phyloP scores from a whole-genome alignment of 257 asterid genomes.

The Solanum clarkiae region DNA sequence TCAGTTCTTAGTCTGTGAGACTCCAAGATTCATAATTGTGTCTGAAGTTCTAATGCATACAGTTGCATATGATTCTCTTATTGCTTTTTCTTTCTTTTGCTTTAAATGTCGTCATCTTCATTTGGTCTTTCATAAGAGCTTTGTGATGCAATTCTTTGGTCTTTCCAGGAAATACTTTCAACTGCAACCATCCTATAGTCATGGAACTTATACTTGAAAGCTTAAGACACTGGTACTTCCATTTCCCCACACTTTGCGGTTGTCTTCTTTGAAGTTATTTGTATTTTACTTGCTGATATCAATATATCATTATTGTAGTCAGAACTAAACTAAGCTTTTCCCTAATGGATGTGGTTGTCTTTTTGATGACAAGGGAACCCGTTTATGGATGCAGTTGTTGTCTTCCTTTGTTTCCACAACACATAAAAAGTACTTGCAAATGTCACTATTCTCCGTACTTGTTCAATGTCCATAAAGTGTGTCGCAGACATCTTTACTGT shows the following conservation, averaged over 20 bases:
- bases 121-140: background rate
- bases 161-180: constrained; percentile 78
- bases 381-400: background rate
- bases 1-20: background rate
- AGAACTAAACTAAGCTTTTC: background rate
- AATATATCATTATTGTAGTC: background rate
- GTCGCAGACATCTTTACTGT: background rate
- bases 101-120: background rate
- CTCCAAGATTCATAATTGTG: background rate
- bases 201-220: constrained; percentile 93
- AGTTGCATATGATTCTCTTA: background rate
- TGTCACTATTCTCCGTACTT: background rate
- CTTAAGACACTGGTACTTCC: constrained; percentile 85
- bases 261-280: background rate
- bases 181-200: constrained; percentile 95
- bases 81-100: background rate
- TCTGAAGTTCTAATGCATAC: background rate
- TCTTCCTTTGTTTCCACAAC: background rate
- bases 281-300: background rate
- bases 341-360: background rate
- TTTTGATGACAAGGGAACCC: background rate
- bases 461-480: background rate
- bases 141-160: constrained; percentile 6
- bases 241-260: constrained; percentile 10
- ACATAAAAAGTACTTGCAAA: background rate